Evolutionary conservation across 371 early-diverging fungal species (phyloP).

Genomic region (Nematocida ironsii): DNA sequence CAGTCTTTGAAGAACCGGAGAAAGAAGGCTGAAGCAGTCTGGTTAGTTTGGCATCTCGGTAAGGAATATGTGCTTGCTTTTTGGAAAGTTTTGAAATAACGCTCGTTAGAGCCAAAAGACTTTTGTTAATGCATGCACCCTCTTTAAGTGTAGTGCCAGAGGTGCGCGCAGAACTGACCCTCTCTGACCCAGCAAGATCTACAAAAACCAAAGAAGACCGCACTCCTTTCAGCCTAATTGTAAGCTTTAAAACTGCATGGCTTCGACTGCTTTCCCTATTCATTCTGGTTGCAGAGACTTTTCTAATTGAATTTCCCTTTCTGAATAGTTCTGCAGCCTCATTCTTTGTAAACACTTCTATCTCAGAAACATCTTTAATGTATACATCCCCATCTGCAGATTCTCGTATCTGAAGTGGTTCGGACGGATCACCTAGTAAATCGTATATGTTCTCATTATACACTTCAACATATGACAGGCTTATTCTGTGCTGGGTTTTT

Average conservation of each 20-base stretch:
- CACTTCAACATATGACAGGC: constrained; percentile 73
- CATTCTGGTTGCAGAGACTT: constrained; percentile 45
- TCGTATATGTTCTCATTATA: constrained; percentile 85
- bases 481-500: constrained; percentile 71
- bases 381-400: constrained; percentile 75
- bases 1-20: constrained; percentile 83
- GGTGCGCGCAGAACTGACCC: constrained; percentile 86
- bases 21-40: constrained; percentile 85
- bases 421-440: constrained; percentile 76
- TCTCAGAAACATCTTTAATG: constrained; percentile 79
- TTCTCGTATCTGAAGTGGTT: constrained; percentile 80
- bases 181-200: constrained; percentile 97
- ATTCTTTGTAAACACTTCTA: constrained; percentile 20
- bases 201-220: constrained; percentile 75
- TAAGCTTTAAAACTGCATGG: constrained; percentile 76
- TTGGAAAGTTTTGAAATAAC: constrained; percentile 89
- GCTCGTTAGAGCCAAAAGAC: constrained; percentile 90
- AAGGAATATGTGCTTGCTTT: constrained; percentile 80
- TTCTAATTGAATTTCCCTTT: constrained; percentile 31
- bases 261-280: constrained; percentile 57
- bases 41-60: constrained; percentile 94
- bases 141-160: constrained; percentile 88
- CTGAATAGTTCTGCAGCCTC: constrained; percentile 54
- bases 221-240: constrained; percentile 11
- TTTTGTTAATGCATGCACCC: constrained; percentile 92